phyloP scores from a whole-genome alignment of 192 early-diverging fungal species.

The Spizellomyces sp. region DNA sequence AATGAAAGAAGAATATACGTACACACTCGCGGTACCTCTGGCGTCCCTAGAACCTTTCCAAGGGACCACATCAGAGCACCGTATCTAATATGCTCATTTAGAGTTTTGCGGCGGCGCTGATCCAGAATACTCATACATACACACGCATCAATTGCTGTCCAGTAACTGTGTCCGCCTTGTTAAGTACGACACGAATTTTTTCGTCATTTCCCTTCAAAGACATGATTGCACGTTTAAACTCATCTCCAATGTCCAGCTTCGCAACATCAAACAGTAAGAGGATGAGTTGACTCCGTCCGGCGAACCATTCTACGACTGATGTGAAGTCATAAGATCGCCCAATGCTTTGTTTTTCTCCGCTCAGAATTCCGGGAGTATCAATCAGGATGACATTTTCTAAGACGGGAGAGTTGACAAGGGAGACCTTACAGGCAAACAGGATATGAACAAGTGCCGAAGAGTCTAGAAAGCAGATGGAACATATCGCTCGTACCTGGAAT shows the following conservation, averaged over 20 bases:
- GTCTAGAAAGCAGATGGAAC: constrained; percentile 10
- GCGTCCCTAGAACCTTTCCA: constrained; percentile 83
- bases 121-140: constrained; percentile 39
- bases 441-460: not conserved
- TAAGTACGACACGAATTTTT: constrained; percentile 82
- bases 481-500: constrained; percentile 58
- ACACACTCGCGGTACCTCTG: constrained; percentile 89
- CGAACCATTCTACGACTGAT: constrained; percentile 83
- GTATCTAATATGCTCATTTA: constrained; percentile 45
- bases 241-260: constrained; percentile 89
- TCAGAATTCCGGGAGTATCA: constrained; percentile 89
- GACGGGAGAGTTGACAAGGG: constrained; percentile 73
- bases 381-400: constrained; percentile 83
- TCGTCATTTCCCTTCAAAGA: constrained; percentile 82
- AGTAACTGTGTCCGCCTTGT: constrained; percentile 87
- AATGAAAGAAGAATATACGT: constrained; percentile 30
- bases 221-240: constrained; percentile 82
- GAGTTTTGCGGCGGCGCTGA: no score
- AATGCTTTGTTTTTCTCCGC: constrained; percentile 81
- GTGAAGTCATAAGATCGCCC: constrained; percentile 84
- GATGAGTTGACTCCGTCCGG: constrained; percentile 81
- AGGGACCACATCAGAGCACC: constrained; percentile 94
- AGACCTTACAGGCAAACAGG: constrained; percentile 49
- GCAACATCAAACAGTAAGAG: constrained; percentile 85
- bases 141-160: constrained; percentile 88